phyloP scores from a whole-genome alignment of 179 eudicot genomes.

The Sideroxylon spinosum region DNA sequence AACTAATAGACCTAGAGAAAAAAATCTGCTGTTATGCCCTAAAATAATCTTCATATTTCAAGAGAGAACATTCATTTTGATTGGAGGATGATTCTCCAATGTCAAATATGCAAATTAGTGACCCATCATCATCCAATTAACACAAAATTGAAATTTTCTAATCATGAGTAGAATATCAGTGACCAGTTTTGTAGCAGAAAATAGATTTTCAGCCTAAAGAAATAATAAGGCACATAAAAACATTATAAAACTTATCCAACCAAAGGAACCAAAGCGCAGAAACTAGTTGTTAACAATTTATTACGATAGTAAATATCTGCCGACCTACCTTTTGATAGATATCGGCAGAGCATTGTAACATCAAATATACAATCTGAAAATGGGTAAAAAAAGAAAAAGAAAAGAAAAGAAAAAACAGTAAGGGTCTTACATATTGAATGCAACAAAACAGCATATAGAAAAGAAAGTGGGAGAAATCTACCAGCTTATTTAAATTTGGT shows the following conservation, averaged over 20 bases:
- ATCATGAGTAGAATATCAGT: not conserved
- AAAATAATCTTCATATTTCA: not conserved
- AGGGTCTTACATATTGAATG: not conserved
- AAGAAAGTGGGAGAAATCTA: not conserved
- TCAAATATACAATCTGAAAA: conserved; percentile 3
- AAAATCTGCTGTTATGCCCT: not conserved
- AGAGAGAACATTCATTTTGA: not conserved
- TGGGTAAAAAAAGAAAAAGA: not conserved
- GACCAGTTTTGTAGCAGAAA: not conserved
- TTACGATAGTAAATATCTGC: not conserved
- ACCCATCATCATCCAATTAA: not conserved
- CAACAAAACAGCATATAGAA: not conserved
- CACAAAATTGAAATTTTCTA: not conserved
- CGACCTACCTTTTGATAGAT: too few relatives aligned
- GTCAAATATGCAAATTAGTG: not conserved
- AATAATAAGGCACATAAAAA: not conserved
- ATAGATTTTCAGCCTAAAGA: not conserved
- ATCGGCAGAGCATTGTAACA: not conserved
- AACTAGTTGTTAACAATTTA: not conserved
- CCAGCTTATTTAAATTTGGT: not conserved
- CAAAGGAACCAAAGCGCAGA: not conserved
- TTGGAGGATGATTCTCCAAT: not conserved
- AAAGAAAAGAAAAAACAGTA: not conserved
- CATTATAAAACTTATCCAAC: not conserved
- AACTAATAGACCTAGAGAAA: not conserved